These are phyloP conservation scores for Fusarium siculi DNA, from an alignment of 2,329 filamentous ascomycete species.

Conservation along the genomic window DNA sequence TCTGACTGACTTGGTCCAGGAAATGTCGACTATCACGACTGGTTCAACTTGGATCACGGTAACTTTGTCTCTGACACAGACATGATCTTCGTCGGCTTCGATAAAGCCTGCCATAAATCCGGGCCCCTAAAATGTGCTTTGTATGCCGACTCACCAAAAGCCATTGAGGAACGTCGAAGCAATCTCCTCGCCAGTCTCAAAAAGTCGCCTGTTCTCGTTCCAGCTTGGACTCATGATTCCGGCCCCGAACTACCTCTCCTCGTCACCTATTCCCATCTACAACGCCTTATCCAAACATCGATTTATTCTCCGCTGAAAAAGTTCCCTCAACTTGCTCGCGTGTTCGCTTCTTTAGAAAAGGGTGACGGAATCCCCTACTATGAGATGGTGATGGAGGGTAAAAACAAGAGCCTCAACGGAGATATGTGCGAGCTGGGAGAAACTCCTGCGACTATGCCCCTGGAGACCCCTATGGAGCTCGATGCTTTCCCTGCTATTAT, in stretches of 20 bases:
- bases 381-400: constrained; percentile 42
- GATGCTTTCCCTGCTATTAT: constrained; percentile 59
- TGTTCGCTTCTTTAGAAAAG: constrained; percentile 56
- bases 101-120: constrained; percentile 62
- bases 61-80: constrained; percentile 66
- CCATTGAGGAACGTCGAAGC: constrained; percentile 54
- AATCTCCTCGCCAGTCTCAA: constrained; percentile 55
- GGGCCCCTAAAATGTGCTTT: constrained; percentile 61
- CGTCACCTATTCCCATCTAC: constrained; percentile 62
- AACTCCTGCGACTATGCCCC: constrained; percentile 43
- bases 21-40: constrained; percentile 66
- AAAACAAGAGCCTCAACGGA: constrained; percentile 5
- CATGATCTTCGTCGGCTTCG: constrained; percentile 63
- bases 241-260: constrained; percentile 58
- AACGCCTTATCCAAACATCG: constrained; percentile 53
- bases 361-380: constrained; percentile 59
- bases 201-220: constrained; percentile 56
- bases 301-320: constrained; percentile 58
- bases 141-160: constrained; percentile 48
- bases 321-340: constrained; percentile 56
- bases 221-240: constrained; percentile 36
- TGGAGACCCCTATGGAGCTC: constrained; percentile 40
- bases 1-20: constrained; percentile 40
- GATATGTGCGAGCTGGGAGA: constrained; percentile 41
- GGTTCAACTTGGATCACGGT: constrained; percentile 57